Conservation (phyloP, 2,329 filamentous ascomycete genomes). For the Alternaria arbusti region DNA sequence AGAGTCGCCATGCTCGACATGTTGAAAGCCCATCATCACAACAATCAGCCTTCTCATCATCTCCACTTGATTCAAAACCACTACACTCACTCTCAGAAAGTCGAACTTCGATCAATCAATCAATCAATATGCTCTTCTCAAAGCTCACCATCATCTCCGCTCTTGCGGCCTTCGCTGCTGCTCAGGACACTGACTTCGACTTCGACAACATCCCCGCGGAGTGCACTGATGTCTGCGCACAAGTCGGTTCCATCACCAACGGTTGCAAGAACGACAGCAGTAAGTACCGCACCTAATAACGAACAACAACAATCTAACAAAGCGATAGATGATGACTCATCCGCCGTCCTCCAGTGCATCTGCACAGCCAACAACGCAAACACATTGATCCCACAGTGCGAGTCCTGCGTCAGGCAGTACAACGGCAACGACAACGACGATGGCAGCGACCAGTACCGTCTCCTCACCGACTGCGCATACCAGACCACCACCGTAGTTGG, state of each 20-base stretch:
- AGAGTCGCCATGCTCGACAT: neutral
- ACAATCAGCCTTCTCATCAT: neutral
- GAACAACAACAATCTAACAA: neutral
- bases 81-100: neutral
- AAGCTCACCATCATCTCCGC: constrained; percentile 32
- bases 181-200: constrained; percentile 32
- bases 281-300: neutral
- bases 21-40: neutral
- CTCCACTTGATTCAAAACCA: neutral
- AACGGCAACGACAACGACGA: constrained; percentile 25
- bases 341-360: constrained; percentile 35
- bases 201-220: constrained; percentile 38
- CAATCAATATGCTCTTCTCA: constrained; percentile 29
- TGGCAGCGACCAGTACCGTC: neutral
- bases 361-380: constrained; percentile 34
- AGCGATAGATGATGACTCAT: constrained; percentile 23
- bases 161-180: constrained; percentile 26
- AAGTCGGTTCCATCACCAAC: constrained; percentile 28
- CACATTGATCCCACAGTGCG: constrained; percentile 36
- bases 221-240: constrained; percentile 37
- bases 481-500: neutral
- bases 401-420: constrained; percentile 38
- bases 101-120: neutral
- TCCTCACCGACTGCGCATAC: neutral
- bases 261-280: constrained; percentile 33